A percentile compares a stretch with the other conserved stretches of the same genome.
Conservation (phyloP, 208 protist species). For the Crithidia fasciculata region DNA sequence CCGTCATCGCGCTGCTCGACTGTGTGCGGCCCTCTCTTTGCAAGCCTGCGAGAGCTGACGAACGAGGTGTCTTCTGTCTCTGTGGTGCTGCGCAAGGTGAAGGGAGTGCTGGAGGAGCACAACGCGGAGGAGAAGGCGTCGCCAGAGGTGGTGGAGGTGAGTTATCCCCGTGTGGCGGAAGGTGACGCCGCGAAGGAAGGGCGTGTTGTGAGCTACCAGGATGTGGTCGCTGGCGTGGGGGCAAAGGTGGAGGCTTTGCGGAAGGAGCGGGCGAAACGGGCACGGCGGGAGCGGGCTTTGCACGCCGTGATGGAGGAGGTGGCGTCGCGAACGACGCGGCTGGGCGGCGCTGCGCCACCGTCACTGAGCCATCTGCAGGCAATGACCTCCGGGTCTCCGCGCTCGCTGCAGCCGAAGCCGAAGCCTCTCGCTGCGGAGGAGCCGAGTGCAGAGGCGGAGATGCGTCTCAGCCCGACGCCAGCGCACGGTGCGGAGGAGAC, state of each 20-base stretch:
- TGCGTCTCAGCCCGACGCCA: neutral
- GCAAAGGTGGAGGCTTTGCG: slow-evolving; percentile 28
- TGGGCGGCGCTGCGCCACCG: neutral
- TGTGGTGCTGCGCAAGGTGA: slow-evolving; percentile 12
- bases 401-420: slow-evolving; percentile 3
- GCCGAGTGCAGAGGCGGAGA: neutral
- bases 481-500: neutral
- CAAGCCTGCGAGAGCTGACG: slow-evolving; percentile 15
- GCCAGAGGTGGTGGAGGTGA: neutral
- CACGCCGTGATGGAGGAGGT: slow-evolving; percentile 7
- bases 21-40: slow-evolving; percentile 20
- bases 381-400: neutral
- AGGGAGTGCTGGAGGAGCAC: slow-evolving; percentile 21
- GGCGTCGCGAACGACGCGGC: neutral
- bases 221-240: slow-evolving; percentile 27
- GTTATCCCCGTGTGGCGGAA: neutral
- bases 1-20: slow-evolving; percentile 14
- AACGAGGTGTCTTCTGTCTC: slow-evolving; percentile 20
- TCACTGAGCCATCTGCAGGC: neutral
- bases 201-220: slow-evolving; percentile 18
- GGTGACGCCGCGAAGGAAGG: neutral
- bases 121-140: slow-evolving; percentile 13
- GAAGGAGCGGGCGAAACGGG: slow-evolving; percentile 16
- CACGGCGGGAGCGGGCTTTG: slow-evolving; percentile 1
- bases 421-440: neutral